Evolutionary conservation across 2,329 filamentous ascomycete genomes (phyloP).

Genomic region (Nothophaeocryptopus gaeumannii): DNA sequence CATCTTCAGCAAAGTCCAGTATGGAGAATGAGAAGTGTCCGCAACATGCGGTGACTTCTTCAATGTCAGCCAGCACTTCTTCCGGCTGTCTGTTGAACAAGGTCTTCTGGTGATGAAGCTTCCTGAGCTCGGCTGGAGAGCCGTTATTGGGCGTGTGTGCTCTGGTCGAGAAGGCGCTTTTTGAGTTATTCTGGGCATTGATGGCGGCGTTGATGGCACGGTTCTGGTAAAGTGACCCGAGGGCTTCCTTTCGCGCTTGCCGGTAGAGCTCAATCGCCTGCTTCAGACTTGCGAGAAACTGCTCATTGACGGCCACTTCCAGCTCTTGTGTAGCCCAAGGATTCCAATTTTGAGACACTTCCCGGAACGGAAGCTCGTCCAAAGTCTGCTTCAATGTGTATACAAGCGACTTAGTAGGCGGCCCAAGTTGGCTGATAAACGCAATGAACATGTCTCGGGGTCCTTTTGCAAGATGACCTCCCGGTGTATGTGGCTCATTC

Average conservation of each 20-base stretch:
- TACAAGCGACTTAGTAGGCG: slow-evolving; percentile 93
- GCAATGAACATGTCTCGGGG: slow-evolving; percentile 83
- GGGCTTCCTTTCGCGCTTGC: slow-evolving; percentile 68
- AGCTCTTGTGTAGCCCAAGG: slow-evolving; percentile 49
- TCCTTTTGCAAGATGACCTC: slow-evolving; percentile 21
- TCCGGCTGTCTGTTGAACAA: slow-evolving; percentile 36
- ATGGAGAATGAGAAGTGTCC: slow-evolving; percentile 94
- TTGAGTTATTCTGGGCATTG: slow-evolving; percentile 59
- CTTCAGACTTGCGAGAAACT: slow-evolving; percentile 74
- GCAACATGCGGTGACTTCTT: slow-evolving; percentile 96
- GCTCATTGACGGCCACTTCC: slow-evolving; percentile 70
- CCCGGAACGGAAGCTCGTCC: slow-evolving; percentile 73
- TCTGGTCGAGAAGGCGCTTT: slow-evolving; percentile 40
- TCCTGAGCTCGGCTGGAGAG: slow-evolving; percentile 16
- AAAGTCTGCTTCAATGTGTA: slow-evolving; percentile 87
- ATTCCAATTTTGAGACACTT: slow-evolving; percentile 15
- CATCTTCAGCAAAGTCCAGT: slow-evolving; percentile 85
- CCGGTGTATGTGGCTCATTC: slow-evolving; percentile 3
- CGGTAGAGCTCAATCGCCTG: slow-evolving; percentile 81
- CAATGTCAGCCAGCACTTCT: slow-evolving; percentile 84
- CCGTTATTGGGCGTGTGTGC: slow-evolving; percentile 38
- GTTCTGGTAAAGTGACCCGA: slow-evolving; percentile 75
- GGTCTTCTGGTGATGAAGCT: slow-evolving; percentile 12
- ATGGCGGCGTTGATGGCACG: slow-evolving; percentile 62
- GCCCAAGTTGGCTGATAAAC: slow-evolving; percentile 84